phyloP scores from a whole-genome alignment of 2,329 filamentous ascomycete genomes.

The Chlorencoelia australis region DNA sequence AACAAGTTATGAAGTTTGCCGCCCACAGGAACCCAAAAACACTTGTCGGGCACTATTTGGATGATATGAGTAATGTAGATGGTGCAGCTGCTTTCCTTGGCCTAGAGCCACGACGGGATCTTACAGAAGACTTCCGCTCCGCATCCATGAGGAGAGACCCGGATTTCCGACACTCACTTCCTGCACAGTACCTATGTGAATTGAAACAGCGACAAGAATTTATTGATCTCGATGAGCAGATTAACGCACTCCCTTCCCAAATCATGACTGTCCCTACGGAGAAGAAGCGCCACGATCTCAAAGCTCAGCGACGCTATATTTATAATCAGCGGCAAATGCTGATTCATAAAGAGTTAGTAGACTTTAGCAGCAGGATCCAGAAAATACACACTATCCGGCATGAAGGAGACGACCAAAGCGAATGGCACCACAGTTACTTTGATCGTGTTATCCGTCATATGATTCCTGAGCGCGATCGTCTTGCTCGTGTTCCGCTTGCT shows the following conservation, averaged over 20 bases:
- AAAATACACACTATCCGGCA: constrained; percentile 1
- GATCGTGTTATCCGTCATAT: constrained; percentile 3
- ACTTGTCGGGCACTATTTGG: constrained; percentile 9
- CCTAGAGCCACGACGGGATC: constrained; percentile 6
- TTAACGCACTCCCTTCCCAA: constrained; percentile 2
- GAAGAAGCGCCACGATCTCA: constrained; percentile 6
- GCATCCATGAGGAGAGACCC: constrained; percentile 9
- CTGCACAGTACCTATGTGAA: constrained; percentile 7
- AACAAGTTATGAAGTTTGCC: constrained; percentile 10
- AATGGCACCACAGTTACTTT: constrained; percentile 7
- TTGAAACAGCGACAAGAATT: constrained; percentile 3
- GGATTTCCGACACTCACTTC: constrained; percentile 9
- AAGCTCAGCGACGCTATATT: constrained; percentile 5
- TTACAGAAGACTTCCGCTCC: constrained; percentile 10
- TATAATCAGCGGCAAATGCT: constrained; percentile 9
- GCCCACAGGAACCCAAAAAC: constrained; percentile 10
- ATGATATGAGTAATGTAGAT: constrained; percentile 12
- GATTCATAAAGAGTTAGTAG: constrained; percentile 7
- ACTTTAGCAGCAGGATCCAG: constrained; percentile 1
- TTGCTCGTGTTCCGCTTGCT: constrained; percentile 8
- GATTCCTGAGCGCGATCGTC: constrained; percentile 6
- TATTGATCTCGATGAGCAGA: constrained; percentile 6
- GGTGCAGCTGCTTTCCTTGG: constrained; percentile 6
- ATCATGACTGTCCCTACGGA: constrained; percentile 3
- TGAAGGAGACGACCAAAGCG: constrained; percentile 4